A percentile compares a stretch with the other conserved stretches of the same genome.
Evolutionary conservation across 2,329 filamentous ascomycete species (phyloP).

Genomic region (Beauveria asiatica): DNA sequence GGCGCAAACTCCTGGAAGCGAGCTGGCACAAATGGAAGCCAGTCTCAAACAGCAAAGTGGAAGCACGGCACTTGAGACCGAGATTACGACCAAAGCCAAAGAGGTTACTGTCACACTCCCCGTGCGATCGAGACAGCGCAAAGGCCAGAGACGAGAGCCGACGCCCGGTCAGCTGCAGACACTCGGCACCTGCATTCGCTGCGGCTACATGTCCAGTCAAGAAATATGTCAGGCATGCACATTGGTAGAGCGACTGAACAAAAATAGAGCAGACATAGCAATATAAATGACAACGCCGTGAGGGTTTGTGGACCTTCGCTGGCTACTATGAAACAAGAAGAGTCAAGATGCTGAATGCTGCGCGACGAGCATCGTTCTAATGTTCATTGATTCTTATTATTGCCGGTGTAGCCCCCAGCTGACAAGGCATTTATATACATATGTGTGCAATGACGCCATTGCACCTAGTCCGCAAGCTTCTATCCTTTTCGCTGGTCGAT

Average conservation of each 20-base stretch:
- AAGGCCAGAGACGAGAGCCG: slow-evolving; percentile 18
- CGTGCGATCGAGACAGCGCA: slow-evolving; percentile 22
- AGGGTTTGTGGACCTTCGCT: not conserved
- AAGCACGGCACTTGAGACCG: slow-evolving; percentile 22
- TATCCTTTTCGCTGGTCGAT: not conserved
- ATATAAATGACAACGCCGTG: slow-evolving; percentile 30
- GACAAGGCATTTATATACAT: slow-evolving; percentile 11
- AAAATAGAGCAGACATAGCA: slow-evolving; percentile 54
- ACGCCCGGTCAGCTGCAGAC: slow-evolving; percentile 50
- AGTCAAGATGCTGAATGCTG: not conserved
- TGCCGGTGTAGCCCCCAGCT: not conserved
- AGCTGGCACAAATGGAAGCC: slow-evolving; percentile 77
- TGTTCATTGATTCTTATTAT: slow-evolving; percentile 7
- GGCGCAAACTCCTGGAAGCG: slow-evolving; percentile 58
- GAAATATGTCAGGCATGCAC: slow-evolving; percentile 88
- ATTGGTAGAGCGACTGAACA: slow-evolving; percentile 84
- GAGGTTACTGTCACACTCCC: slow-evolving; percentile 27
- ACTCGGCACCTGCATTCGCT: slow-evolving; percentile 75
- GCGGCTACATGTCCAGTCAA: slow-evolving; percentile 94
- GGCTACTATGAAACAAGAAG: not conserved
- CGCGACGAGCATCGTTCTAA: not conserved
- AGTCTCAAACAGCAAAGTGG: slow-evolving; percentile 16
- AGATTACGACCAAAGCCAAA: slow-evolving; percentile 20
- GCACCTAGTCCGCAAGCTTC: not conserved
- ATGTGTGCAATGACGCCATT: slow-evolving; percentile 1